A percentile compares a stretch with the other conserved stretches of the same genome.
Evolutionary conservation across 164 flowering plant species (phyloP).

Genomic region (Vitis labrusca): DNA sequence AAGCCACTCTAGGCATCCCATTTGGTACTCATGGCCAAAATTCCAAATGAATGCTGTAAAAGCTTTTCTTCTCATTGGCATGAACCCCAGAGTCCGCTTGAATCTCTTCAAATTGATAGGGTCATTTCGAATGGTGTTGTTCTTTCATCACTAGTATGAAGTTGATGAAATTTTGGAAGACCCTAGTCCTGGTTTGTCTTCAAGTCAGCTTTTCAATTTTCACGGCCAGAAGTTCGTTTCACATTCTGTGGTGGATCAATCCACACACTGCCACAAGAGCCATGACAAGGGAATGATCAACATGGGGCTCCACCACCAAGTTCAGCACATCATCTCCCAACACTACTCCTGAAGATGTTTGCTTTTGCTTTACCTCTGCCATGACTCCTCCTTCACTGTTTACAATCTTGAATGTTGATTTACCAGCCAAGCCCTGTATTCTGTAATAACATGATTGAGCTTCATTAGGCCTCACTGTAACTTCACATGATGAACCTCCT

Average conservation of each 20-base stretch:
- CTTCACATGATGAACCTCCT: constrained; percentile 13
- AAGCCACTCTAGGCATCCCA: too few relatives aligned
- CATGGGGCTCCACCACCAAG: constrained; percentile 46
- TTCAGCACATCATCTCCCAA: constrained; percentile 64
- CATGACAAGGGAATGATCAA: constrained; percentile 49
- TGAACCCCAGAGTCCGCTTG: too few relatives aligned
- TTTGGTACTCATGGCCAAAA: too few relatives aligned
- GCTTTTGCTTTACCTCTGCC: constrained; percentile 60
- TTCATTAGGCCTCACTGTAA: constrained; percentile 9
- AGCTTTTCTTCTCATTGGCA: too few relatives aligned
- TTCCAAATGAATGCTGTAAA: too few relatives aligned
- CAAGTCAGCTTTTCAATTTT: too few relatives aligned
- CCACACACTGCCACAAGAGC: constrained; percentile 46
- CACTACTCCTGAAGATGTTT: constrained; percentile 39
- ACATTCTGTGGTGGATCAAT: constrained; percentile 18
- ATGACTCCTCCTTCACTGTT: constrained; percentile 27
- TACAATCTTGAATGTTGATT: constrained; percentile 28
- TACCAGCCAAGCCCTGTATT: constrained; percentile 10
- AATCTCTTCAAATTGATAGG: too few relatives aligned
- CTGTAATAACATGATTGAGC: constrained; percentile 6
- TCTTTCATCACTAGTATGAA: too few relatives aligned
- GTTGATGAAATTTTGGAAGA: too few relatives aligned
- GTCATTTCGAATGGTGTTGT: too few relatives aligned
- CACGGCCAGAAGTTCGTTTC: neutral
- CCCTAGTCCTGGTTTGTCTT: too few relatives aligned